These are phyloP conservation scores for Hygrophorus russula DNA, from an alignment of 768 basidiomycete genomes.

Conservation along the genomic window DNA sequence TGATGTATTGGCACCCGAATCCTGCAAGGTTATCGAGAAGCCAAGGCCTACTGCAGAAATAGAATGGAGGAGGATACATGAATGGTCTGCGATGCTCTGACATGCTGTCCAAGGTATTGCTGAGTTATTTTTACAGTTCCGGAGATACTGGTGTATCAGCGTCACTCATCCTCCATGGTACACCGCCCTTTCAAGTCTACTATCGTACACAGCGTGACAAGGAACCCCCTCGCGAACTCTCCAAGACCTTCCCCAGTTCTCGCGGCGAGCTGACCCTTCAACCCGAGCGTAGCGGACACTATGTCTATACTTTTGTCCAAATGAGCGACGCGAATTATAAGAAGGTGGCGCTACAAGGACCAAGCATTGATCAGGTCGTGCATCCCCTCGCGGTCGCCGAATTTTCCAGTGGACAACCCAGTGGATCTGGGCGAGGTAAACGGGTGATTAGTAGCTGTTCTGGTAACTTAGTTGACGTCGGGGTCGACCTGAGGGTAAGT, in stretches of 20 bases:
- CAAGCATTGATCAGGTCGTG: slow-evolving; percentile 78
- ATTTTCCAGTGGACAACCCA: slow-evolving; percentile 37
- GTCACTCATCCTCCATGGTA: slow-evolving; percentile 76
- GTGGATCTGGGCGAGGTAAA: slow-evolving; percentile 30
- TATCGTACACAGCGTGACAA: slow-evolving; percentile 68
- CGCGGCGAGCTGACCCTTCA: slow-evolving; percentile 76
- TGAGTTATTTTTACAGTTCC: slow-evolving; percentile 35
- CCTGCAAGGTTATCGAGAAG: slow-evolving; percentile 63
- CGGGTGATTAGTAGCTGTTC: slow-evolving; percentile 66
- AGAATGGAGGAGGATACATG: slow-evolving; percentile 81
- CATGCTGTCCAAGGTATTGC: neutral
- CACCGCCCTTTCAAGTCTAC: slow-evolving; percentile 78
- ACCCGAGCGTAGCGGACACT: slow-evolving; percentile 84
- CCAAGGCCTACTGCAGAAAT: slow-evolving; percentile 78
- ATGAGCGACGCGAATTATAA: slow-evolving; percentile 82
- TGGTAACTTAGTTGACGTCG: slow-evolving; percentile 62
- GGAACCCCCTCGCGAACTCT: slow-evolving; percentile 46
- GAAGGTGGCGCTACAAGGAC: slow-evolving; percentile 59
- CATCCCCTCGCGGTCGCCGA: slow-evolving; percentile 80
- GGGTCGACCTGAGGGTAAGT: slow-evolving; percentile 70
- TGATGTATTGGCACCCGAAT: slow-evolving; percentile 74
- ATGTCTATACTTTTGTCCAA: slow-evolving; percentile 69
- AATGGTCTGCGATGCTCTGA: slow-evolving; percentile 46
- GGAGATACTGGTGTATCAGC: slow-evolving; percentile 89
- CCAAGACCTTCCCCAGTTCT: slow-evolving; percentile 52